phyloP scores from a whole-genome alignment of 1,284 basidiomycete genomes.

The Marasmius fiardii region DNA sequence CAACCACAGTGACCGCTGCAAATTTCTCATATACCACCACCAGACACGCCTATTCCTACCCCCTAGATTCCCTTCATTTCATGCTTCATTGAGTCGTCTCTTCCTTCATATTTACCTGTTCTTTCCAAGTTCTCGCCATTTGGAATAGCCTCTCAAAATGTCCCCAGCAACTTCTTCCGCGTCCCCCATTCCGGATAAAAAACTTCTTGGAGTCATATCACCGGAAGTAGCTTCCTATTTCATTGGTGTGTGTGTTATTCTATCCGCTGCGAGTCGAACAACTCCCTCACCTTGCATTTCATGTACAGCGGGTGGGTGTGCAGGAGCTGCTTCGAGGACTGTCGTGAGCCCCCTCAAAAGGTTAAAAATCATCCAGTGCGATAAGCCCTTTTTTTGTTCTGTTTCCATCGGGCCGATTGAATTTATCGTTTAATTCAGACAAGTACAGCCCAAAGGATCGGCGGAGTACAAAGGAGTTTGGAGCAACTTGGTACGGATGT shows the following conservation, averaged over 20 bases:
- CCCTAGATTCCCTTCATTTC: not conserved
- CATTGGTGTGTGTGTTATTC: constrained; percentile 31
- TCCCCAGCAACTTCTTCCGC: constrained; percentile 5
- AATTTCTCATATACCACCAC: constrained; percentile 12
- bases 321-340: constrained; percentile 83
- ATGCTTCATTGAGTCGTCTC: not conserved
- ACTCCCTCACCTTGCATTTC: constrained; percentile 29
- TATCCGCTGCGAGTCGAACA: constrained; percentile 4
- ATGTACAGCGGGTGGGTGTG: constrained; percentile 76
- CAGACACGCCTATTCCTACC: not conserved
- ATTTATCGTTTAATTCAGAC: constrained; percentile 41
- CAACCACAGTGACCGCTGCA: not conserved
- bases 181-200: constrained; percentile 1
- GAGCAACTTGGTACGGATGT: constrained; percentile 82
- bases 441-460: constrained; percentile 69
- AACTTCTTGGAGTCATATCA: constrained; percentile 27
- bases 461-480: constrained; percentile 82
- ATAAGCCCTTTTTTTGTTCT: constrained; percentile 15
- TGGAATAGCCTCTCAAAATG: not conserved
- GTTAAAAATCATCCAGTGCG: constrained; percentile 93
- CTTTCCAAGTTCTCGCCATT: not conserved
- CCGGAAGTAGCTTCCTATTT: constrained; percentile 64
- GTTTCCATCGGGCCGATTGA: constrained; percentile 1
- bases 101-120: not conserved
- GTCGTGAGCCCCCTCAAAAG: constrained; percentile 91